These are phyloP conservation scores for Corylus americana DNA, from an alignment of 306 rosid species.

Conservation along the genomic window DNA sequence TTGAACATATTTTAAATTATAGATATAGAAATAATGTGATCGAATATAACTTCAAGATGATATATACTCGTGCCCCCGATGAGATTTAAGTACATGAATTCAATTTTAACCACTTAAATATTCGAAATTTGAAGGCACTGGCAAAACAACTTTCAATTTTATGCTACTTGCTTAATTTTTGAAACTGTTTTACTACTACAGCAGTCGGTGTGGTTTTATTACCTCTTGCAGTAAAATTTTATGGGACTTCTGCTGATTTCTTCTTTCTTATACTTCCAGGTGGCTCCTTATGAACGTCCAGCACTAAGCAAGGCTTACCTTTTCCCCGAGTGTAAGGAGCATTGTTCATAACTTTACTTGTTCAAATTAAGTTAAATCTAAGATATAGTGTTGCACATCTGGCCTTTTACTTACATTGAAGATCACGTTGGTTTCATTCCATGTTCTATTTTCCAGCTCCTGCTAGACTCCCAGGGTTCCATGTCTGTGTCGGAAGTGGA, in stretches of 20 bases:
- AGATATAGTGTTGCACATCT: conserved; percentile 3
- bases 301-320: conserved; percentile 97
- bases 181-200: not conserved
- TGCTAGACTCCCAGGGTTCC: conserved; percentile 97
- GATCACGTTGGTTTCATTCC: conserved; percentile 16
- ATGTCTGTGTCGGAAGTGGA: conserved; percentile 90
- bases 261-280: conserved; percentile 42
- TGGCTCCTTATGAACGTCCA: conserved; percentile 99
- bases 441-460: conserved; percentile 70
- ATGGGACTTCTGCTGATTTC: conserved; percentile 15
- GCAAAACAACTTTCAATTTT: not conserved
- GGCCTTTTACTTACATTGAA: conserved; percentile 7
- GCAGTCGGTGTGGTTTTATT: not conserved
- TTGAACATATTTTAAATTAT: not conserved
- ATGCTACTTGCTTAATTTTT: not conserved
- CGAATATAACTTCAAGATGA: not conserved
- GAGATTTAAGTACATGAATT: not conserved
- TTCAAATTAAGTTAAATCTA: not conserved
- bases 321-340: conserved; percentile 85
- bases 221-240: conserved; percentile 11
- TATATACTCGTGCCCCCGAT: not conserved
- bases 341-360: not conserved
- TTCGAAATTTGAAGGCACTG: not conserved
- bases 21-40: not conserved
- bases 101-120: conserved; percentile 2